A percentile compares a stretch with the other conserved stretches of the same genome.
phyloP scores from a whole-genome alignment of 352 stramenopile species.

The Chrysophaeum taylorii region DNA sequence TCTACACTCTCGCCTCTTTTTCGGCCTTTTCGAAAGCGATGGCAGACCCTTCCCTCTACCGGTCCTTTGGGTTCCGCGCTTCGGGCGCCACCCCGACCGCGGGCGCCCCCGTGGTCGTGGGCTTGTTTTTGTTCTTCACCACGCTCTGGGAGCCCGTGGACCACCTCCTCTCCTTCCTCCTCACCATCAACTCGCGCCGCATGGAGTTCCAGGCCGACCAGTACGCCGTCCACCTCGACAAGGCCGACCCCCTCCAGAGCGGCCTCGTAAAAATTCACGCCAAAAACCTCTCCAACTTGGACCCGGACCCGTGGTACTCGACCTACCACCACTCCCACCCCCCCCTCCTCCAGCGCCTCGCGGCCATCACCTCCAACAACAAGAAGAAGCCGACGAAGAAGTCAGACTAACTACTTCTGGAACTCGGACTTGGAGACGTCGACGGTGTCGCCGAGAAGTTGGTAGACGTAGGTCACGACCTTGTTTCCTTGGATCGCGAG shows the following conservation, averaged over 20 bases:
- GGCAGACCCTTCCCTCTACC: conserved; percentile 44
- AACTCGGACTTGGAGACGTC: conserved; percentile 15
- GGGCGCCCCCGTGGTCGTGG: conserved; percentile 49
- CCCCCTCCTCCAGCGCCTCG: conserved; percentile 83
- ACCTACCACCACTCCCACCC: conserved; percentile 95
- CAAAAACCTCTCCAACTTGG: conserved; percentile 93
- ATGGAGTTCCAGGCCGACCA: conserved; percentile 74
- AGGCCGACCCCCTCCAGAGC: conserved; percentile 73
- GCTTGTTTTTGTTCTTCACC: conserved; percentile 55
- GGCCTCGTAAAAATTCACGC: conserved; percentile 91
- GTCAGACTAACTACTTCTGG: background rate
- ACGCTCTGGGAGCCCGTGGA: conserved; percentile 59
- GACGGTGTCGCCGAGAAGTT: conserved; percentile 40
- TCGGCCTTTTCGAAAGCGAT: conserved; percentile 56
- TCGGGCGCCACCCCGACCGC: conserved; percentile 24
- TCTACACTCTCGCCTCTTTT: conserved; percentile 60
- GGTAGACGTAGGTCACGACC: conserved; percentile 92
- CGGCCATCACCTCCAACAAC: conserved; percentile 69
- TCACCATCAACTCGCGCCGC: conserved; percentile 52
- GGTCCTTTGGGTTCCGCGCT: conserved; percentile 58
- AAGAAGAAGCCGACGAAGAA: conserved; percentile 38
- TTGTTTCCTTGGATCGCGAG: conserved; percentile 91
- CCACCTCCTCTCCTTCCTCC: conserved; percentile 50
- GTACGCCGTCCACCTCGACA: conserved; percentile 79
- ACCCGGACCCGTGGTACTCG: conserved; percentile 80